Evolutionary conservation across 768 basidiomycete genomes (phyloP), one percentile per base, ranked within the genome.

Genomic region (Boletus fagicola): DNA sequence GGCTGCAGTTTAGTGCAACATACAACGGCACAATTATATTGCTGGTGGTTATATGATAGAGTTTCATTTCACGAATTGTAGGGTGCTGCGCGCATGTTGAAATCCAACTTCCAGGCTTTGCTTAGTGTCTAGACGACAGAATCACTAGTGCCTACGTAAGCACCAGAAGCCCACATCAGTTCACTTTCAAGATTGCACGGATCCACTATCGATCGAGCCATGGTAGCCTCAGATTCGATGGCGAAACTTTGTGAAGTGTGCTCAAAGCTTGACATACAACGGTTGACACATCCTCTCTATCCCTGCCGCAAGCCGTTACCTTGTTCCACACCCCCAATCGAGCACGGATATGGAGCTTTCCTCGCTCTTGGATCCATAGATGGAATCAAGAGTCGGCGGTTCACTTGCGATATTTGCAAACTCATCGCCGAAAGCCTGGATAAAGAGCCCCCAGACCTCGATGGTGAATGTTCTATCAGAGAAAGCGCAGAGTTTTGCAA

Each of bases 351-450:
- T 35, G 12, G 33, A 26, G 4, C n/a, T 2, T 30, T 38, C 22
- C 2, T 42, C 16, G 0, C 20, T 30, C 64, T 63, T 11, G 65
- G 65, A 26, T 57, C 57, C 15, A 8, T 63, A 18, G 49, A 46
- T 44, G 57, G 52, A 31, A 59, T 66, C 57, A 65, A 63, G 43
- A 0, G 28, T 12, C 55, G 64, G 28, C 54, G 62, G 5, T 51
- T 6, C 1, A 24, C 44, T 20, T 63, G 62, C 53, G 62, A 56
- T 6, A n/a, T 64, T 44, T 63, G 62, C 49, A 40, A 15, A 22
- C 51, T 64, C 15, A n/a, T 64, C 31, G 48, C 62, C 2, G 62
- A 61, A 36, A 2, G 49, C 18, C 22, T 64, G 47, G 53, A 61
- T 15, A 26, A 57, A 4, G 62, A 64, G 28, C 59, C 58, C 6